Conservation (phyloP, 257 asterid species). For the Salvia rosmarinus region DNA sequence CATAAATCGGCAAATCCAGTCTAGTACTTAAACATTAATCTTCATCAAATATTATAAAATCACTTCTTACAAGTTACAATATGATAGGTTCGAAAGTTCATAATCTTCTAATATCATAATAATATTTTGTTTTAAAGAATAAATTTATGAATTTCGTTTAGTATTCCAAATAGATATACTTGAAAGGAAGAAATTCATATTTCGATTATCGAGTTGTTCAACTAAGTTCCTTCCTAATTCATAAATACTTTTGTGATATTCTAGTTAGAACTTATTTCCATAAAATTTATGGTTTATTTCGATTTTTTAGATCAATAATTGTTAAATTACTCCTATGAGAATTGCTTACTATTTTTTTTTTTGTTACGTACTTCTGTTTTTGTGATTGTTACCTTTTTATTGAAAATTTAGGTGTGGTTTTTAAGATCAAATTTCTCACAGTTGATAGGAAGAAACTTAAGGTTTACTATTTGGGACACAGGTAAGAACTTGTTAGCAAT, state of each 20-base stretch:
- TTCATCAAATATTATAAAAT: too few species aligned
- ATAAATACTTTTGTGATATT: not conserved
- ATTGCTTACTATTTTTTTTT: not conserved
- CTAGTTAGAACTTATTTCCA: not conserved
- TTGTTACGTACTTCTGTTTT: not conserved
- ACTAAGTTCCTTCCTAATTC: not conserved
- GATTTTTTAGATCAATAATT: not conserved
- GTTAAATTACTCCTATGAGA: slow-evolving; percentile 4
- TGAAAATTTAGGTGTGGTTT: slow-evolving; percentile 72
- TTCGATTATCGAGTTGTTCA: not conserved
- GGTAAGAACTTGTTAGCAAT: slow-evolving; percentile 44
- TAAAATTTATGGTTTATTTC: not conserved
- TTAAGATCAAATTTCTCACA: slow-evolving; percentile 80
- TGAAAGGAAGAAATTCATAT: too few species aligned
- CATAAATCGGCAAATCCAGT: too few species aligned
- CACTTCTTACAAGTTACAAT: too few species aligned
- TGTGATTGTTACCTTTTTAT: not conserved
- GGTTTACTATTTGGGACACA: slow-evolving; percentile 96
- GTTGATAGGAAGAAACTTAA: slow-evolving; percentile 79
- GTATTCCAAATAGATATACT: too few species aligned
- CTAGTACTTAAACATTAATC: too few species aligned
- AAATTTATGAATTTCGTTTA: too few species aligned
- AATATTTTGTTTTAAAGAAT: too few species aligned
- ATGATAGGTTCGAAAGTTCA: too few species aligned
- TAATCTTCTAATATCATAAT: too few species aligned